These are phyloP conservation scores for Lodderomyces oxycetoniae DNA, from an alignment of 1,139 yeast species.

Conservation along the genomic window DNA sequence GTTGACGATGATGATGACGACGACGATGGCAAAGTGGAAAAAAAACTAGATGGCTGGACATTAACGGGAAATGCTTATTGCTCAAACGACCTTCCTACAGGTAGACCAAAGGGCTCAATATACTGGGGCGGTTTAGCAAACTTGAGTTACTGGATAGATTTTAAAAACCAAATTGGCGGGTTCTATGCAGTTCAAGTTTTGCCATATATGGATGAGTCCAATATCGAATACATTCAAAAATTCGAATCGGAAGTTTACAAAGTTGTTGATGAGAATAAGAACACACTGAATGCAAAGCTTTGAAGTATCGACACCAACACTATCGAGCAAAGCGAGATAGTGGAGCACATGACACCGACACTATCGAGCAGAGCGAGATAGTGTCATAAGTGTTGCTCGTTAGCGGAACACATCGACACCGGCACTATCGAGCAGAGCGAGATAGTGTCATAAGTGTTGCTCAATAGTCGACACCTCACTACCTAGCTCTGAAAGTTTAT, in stretches of 20 bases:
- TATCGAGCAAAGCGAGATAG: too few species aligned
- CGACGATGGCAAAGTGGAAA: constrained; percentile 18
- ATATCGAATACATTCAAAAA: constrained; percentile 14
- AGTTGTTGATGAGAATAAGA: constrained; percentile 10
- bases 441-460: too few species aligned
- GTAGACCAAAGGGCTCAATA: constrained; percentile 36
- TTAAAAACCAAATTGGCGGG: constrained; percentile 39
- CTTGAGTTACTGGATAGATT: constrained; percentile 44
- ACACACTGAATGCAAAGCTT: constrained; percentile 7
- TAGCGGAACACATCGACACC: too few species aligned
- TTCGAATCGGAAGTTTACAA: constrained; percentile 19
- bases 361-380: too few species aligned
- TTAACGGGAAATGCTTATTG: constrained; percentile 75
- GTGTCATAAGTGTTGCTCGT: too few species aligned
- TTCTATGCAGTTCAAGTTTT: constrained; percentile 38
- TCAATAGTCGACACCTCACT: too few species aligned
- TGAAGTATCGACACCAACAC: too few species aligned
- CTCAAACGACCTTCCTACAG: constrained; percentile 27
- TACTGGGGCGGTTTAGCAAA: constrained; percentile 48
- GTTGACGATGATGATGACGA: constrained; percentile 14
- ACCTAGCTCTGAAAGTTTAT: too few species aligned
- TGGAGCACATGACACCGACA: too few species aligned
- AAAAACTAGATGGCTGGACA: constrained; percentile 73
- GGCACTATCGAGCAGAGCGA: too few species aligned
- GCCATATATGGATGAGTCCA: constrained; percentile 23